A percentile compares a stretch with the other conserved stretches of the same genome.
phyloP scores from a whole-genome alignment of 2,329 filamentous ascomycete genomes.

The Monilinia laxa region DNA sequence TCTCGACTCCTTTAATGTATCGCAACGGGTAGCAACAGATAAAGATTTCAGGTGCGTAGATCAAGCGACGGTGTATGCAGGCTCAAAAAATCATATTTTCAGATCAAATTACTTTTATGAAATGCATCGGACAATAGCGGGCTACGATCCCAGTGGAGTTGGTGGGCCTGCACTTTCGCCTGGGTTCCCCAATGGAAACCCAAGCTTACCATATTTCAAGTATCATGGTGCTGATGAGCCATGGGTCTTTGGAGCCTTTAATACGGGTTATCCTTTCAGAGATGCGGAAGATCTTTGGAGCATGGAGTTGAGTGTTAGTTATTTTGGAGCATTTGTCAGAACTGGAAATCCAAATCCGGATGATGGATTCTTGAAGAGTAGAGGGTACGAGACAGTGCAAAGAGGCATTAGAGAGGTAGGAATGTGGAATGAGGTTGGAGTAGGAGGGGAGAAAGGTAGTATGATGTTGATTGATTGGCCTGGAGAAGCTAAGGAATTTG shows the following conservation, averaged over 20 bases:
- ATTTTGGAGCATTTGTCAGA: slow-evolving; percentile 51
- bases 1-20: slow-evolving; percentile 55
- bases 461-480: slow-evolving; percentile 50
- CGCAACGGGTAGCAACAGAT: slow-evolving; percentile 53
- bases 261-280: slow-evolving; percentile 39
- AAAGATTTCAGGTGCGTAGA: slow-evolving; percentile 56
- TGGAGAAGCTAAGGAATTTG: slow-evolving; percentile 43
- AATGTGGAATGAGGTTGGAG: slow-evolving; percentile 41
- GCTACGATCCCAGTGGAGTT: slow-evolving; percentile 53
- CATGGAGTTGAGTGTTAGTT: slow-evolving; percentile 47
- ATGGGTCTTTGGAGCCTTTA: slow-evolving; percentile 49
- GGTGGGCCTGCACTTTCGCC: slow-evolving; percentile 46
- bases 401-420: slow-evolving; percentile 22
- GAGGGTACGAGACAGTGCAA: slow-evolving; percentile 44
- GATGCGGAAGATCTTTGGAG: slow-evolving; percentile 48
- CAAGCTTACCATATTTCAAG: slow-evolving; percentile 52
- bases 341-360: slow-evolving; percentile 49
- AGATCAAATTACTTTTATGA: slow-evolving; percentile 51
- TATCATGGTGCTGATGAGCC: slow-evolving; percentile 51
- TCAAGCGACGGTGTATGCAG: slow-evolving; percentile 54
- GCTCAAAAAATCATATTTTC: slow-evolving; percentile 44
- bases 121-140: slow-evolving; percentile 49
- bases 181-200: slow-evolving; percentile 48
- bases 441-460: slow-evolving; percentile 43
- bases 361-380: slow-evolving; percentile 44